Evolutionary conservation across 2,329 filamentous ascomycete genomes (phyloP).

Genomic region (Pseudopyricularia cyperi): DNA sequence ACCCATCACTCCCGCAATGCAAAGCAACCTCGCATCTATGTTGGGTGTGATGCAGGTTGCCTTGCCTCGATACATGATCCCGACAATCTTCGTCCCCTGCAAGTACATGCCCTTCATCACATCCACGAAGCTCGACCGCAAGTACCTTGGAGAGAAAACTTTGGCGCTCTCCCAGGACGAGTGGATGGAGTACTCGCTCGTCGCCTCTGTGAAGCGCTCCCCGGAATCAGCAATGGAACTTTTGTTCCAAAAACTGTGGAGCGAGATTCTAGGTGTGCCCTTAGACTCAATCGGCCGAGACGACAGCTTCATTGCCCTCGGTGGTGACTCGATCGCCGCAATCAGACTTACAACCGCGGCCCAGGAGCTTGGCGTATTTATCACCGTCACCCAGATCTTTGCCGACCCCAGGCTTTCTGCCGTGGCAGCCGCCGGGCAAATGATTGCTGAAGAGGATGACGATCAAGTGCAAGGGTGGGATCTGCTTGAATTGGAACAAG

Average conservation of each 20-base stretch:
- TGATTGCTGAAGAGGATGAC: background rate
- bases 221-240: constrained; percentile 4
- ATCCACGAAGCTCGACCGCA: constrained; percentile 15
- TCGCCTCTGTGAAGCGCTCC: background rate
- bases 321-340: constrained; percentile 23
- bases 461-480: background rate
- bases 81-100: constrained; percentile 12
- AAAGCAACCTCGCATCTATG: constrained; percentile 5
- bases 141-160: constrained; percentile 7
- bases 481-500: background rate
- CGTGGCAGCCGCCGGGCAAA: background rate
- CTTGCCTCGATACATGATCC: constrained; percentile 15
- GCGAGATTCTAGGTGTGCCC: constrained; percentile 6
- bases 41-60: background rate
- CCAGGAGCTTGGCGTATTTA: constrained; percentile 7
- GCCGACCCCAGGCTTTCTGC: background rate
- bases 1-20: constrained; percentile 2
- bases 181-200: constrained; percentile 4
- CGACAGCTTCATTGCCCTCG: constrained; percentile 21
- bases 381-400: background rate
- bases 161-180: constrained; percentile 4
- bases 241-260: constrained; percentile 3
- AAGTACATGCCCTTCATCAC: constrained; percentile 10
- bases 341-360: constrained; percentile 30
- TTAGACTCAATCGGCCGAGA: constrained; percentile 6